Conservation (phyloP, 257 asterid genomes). For the Capsicum chinense region DNA sequence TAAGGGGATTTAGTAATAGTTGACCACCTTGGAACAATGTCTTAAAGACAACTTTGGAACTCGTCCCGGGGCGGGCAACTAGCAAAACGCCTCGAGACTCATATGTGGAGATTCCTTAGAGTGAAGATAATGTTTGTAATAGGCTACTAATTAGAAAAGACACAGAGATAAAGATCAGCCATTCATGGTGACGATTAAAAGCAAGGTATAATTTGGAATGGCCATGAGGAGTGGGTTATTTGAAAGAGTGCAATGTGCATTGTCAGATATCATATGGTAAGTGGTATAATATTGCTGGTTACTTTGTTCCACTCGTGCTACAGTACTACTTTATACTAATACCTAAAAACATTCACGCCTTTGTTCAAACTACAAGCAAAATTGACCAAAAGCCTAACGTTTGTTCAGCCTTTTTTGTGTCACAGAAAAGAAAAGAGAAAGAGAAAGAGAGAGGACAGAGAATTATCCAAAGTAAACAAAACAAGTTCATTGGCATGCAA, state of each 20-base stretch:
- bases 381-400: neutral
- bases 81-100: too few species aligned
- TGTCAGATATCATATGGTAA: conserved; percentile 26
- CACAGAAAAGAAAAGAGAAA: neutral
- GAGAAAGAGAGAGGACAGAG: conserved; percentile 4
- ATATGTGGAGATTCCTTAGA: too few species aligned
- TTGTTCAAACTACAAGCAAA: conserved; percentile 26
- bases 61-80: too few species aligned
- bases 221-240: conserved; percentile 12
- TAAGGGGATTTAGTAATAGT: too few species aligned
- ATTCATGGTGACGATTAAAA: neutral
- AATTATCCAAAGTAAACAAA: neutral
- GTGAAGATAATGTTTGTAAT: neutral
- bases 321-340: conserved; percentile 12
- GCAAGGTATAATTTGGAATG: neutral
- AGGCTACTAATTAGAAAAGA: neutral
- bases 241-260: neutral
- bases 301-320: conserved; percentile 13
- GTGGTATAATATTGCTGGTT: conserved; percentile 18
- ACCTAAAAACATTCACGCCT: conserved; percentile 24
- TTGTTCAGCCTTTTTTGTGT: conserved; percentile 16
- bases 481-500: conserved; percentile 21
- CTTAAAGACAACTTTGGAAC: too few species aligned
- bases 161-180: neutral
- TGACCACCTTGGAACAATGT: too few species aligned